A percentile compares a stretch with the other conserved stretches of the same genome.
Evolutionary conservation across 805 yeast genomes (phyloP).

Genomic region (Candida ipomoeae): DNA sequence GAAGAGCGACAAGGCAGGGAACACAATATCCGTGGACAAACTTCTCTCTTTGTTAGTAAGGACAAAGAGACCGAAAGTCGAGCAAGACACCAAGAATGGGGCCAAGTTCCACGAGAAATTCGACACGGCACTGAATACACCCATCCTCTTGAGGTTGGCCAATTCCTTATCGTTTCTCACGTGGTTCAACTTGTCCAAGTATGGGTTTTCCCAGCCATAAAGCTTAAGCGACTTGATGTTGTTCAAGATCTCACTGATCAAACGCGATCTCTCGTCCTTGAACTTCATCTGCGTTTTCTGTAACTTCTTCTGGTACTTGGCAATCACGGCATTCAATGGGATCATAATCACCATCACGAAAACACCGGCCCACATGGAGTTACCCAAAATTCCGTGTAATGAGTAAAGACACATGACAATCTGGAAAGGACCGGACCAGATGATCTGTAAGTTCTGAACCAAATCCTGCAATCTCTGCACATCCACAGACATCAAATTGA

Average conservation of each 20-base stretch:
- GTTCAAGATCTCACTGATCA: constrained; percentile 82
- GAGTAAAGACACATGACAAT: constrained; percentile 70
- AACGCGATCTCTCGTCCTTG: constrained; percentile 89
- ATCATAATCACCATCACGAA: constrained; percentile 70
- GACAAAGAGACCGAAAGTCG: constrained; percentile 81
- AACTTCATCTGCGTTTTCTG: constrained; percentile 85
- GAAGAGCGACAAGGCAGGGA: constrained; percentile 85
- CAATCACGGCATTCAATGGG: constrained; percentile 71
- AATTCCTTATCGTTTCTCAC: constrained; percentile 89
- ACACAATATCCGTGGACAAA: constrained; percentile 83
- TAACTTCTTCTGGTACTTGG: constrained; percentile 61
- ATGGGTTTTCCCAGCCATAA: constrained; percentile 94
- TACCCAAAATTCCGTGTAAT: constrained; percentile 69
- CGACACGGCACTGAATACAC: constrained; percentile 64
- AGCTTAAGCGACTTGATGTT: constrained; percentile 90
- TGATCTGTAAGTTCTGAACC: constrained; percentile 68
- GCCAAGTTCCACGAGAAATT: constrained; percentile 79
- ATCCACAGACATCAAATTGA: constrained; percentile 91
- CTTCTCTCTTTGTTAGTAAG: constrained; percentile 53
- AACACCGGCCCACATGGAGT: constrained; percentile 97
- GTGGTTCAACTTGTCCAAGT: constrained; percentile 62
- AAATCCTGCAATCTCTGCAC: constrained; percentile 84
- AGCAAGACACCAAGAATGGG: constrained; percentile 84
- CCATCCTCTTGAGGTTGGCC: constrained; percentile 68
- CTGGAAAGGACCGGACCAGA: constrained; percentile 95